phyloP scores from a whole-genome alignment of 345 rosid genomes.

The Brassica carinata region DNA sequence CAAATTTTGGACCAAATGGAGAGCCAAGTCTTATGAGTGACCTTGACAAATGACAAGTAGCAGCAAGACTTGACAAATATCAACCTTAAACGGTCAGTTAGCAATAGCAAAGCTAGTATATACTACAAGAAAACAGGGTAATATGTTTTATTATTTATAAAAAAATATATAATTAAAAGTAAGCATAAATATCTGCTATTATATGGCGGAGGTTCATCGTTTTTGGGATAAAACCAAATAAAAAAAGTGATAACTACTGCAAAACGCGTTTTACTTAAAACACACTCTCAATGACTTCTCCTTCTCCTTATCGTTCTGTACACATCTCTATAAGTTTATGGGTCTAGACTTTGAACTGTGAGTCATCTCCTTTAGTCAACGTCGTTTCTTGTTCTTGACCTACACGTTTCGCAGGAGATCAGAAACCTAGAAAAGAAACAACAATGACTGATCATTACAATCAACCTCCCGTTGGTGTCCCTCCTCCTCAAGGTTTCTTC shows the following conservation, averaged over 20 bases:
- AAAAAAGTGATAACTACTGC: not conserved
- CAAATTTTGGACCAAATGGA: not conserved
- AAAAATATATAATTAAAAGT: not conserved
- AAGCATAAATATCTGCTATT: not conserved
- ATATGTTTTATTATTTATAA: not conserved
- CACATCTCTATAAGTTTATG: not conserved
- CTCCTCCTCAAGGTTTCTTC: slow-evolving; percentile 85
- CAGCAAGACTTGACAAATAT: not conserved
- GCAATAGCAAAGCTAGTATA: not conserved
- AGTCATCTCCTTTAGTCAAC: not conserved
- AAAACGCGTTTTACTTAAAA: not conserved
- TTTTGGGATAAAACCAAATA: not conserved
- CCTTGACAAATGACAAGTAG: not conserved
- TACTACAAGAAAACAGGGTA: not conserved
- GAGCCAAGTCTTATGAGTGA: not conserved
- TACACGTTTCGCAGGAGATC: not conserved
- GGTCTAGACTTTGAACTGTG: not conserved
- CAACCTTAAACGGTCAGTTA: not conserved
- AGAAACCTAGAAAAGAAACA: not conserved
- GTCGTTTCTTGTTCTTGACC: not conserved
- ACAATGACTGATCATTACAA: slow-evolving; percentile 40
- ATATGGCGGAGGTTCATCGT: not conserved
- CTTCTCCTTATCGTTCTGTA: not conserved
- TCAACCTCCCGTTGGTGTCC: slow-evolving; percentile 89
- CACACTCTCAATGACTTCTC: not conserved